Base-by-base conservation (phyloP, 345 rosid genomes). In the Citrus inodora region DNA sequence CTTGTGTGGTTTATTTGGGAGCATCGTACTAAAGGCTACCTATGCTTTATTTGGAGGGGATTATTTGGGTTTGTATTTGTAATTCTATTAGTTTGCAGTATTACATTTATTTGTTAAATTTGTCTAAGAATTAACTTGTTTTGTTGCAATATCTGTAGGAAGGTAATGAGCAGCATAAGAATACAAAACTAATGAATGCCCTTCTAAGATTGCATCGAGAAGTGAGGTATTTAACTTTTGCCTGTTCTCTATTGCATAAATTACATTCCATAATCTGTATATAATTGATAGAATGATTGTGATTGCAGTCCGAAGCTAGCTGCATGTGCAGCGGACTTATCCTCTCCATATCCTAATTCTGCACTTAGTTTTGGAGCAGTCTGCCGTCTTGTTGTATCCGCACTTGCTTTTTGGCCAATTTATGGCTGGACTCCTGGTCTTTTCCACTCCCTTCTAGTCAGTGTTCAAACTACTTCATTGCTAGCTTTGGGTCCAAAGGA, bases 341-440 rank as follows among this genome's bases (percentile, higher is more conserved):
- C 99, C 74, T 89, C 94, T 56, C 86, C 93, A 70, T 94, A 89
- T 83, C 98, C 99, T 38, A 92, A 86, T 80, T 91, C 92, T 83
- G 98, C 97, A 27, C 98, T 96, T 80, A 90, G 98, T 78, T 96
- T 91, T 79, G 98, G 95, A 87, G 93, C 97, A 82, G 92, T 94
- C 64, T 94, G 97, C 88, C 99, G 94, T 87, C 97, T 96, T 80
- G 69, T 87, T 61, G 98, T 91, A 76, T 94, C 99, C 27, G 93
- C 98, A 48, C 97, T 96, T 86, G 87, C 93, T 76, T 94, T 86
- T 86, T 96, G 99, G 99, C 97, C 99, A 28, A 87, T 92, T 35
- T 86, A 87, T 90, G 97, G 94, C 69, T 96, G 99, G 99, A 81
- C 91, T 83, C 99, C 99, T 60, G 94, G 97, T 67, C 97, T 96